Percentiles rank a stretch among this genome's conserved stretches.
These are phyloP conservation scores for Saraca asoca DNA, from an alignment of 331 rosid species.

Conservation along the genomic window DNA sequence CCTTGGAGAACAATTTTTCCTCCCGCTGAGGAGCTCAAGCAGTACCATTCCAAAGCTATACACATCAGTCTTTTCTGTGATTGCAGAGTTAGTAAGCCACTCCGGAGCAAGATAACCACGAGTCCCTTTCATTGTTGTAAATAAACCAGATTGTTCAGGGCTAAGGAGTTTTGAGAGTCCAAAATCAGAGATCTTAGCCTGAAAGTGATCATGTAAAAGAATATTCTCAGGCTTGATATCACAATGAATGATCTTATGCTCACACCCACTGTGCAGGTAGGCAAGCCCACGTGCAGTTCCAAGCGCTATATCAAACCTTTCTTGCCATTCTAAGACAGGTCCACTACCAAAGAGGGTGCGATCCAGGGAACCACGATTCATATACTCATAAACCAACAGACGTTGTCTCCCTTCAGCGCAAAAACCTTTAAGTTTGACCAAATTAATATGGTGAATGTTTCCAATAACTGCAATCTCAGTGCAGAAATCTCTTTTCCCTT, in stretches of 20 bases:
- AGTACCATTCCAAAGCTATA: conserved; percentile 91
- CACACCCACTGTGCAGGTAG: conserved; percentile 81
- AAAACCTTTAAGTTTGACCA: conserved; percentile 80
- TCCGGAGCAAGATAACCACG: conserved; percentile 94
- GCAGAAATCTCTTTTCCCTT: conserved; percentile 88
- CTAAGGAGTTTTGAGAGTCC: conserved; percentile 86
- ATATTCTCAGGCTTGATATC: conserved; percentile 93
- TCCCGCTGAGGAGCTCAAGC: conserved; percentile 80
- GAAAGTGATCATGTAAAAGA: conserved; percentile 72
- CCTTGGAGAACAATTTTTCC: conserved; percentile 61
- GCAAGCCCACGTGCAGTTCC: conserved; percentile 95
- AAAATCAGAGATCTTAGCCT: conserved; percentile 85
- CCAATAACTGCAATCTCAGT: conserved; percentile 91
- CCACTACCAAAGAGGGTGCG: conserved; percentile 72
- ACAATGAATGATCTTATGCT: conserved; percentile 81
- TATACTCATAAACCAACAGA: conserved; percentile 76
- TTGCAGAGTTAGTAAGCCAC: conserved; percentile 89
- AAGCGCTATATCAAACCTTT: conserved; percentile 76
- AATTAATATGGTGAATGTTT: conserved; percentile 71
- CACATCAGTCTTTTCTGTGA: conserved; percentile 88
- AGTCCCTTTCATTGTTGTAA: conserved; percentile 95
- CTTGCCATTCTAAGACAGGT: conserved; percentile 84
- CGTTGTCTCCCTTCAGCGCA: conserved; percentile 81
- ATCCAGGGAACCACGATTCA: conserved; percentile 88
- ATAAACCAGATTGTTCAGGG: conserved; percentile 78